A percentile compares a stretch with the other conserved stretches of the same genome.
Conservation (phyloP, 768 basidiomycete species). For the Pleurotus platypus region DNA sequence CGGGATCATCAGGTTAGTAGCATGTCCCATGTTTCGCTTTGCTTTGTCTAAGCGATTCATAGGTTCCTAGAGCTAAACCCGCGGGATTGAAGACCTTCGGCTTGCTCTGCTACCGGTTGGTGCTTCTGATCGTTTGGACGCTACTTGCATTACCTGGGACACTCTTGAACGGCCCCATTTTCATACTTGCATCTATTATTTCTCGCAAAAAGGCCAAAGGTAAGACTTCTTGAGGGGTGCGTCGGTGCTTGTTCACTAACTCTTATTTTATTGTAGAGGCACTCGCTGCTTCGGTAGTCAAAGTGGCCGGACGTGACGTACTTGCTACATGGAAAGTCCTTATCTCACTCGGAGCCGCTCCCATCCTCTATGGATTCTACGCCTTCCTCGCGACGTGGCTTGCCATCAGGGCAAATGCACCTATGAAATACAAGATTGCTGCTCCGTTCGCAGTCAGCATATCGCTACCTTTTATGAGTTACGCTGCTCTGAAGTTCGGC, state of each 20-base stretch:
- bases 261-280: conserved; percentile 58
- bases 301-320: conserved; percentile 95
- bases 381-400: conserved; percentile 74
- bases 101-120: conserved; percentile 77
- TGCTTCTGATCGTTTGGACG: conserved; percentile 78
- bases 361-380: conserved; percentile 81
- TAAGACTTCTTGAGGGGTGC: conserved; percentile 18
- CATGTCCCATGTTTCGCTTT: background rate
- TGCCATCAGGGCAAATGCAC: conserved; percentile 62
- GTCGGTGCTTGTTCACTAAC: too few relatives aligned
- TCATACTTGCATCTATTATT: conserved; percentile 84
- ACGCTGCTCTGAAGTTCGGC: conserved; percentile 93
- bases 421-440: conserved; percentile 61
- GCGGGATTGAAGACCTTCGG: conserved; percentile 86
- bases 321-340: conserved; percentile 97
- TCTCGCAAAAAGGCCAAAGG: conserved; percentile 90
- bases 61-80: conserved; percentile 86
- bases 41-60: conserved; percentile 5
- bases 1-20: conserved; percentile 83
- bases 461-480: conserved; percentile 83
- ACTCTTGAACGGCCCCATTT: conserved; percentile 89
- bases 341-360: conserved; percentile 88
- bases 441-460: conserved; percentile 77
- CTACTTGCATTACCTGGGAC: conserved; percentile 86
- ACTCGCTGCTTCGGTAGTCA: conserved; percentile 91